Conservation (phyloP, 495 filamentous ascomycete genomes). For the Penicillium salamii region DNA sequence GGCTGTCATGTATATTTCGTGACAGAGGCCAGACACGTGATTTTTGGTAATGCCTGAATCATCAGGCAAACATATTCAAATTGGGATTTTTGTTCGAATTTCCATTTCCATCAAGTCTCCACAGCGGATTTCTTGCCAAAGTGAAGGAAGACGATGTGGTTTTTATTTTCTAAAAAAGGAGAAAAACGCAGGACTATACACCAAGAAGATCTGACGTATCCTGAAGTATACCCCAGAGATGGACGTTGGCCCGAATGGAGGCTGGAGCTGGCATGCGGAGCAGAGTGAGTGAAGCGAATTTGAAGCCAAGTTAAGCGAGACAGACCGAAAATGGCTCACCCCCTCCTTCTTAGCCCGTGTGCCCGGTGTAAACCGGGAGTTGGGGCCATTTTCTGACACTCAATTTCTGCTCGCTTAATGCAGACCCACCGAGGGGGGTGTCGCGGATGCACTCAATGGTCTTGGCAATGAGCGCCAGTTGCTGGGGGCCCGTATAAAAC, state of each 20-base stretch:
- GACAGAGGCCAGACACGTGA: no score
- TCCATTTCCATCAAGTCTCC: no score
- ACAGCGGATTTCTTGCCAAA: no score
- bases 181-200: background rate
- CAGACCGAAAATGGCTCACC: constrained; percentile 15
- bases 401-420: constrained; percentile 20
- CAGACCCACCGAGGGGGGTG: constrained; percentile 9
- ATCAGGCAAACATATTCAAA: no score
- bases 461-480: constrained; percentile 10
- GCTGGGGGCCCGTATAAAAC: constrained; percentile 11
- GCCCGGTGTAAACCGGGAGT: background rate
- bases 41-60: no score
- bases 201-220: background rate
- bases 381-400: constrained; percentile 35
- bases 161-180: no score
- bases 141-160: no score
- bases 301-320: constrained; percentile 19
- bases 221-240: background rate
- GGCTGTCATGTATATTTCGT: no score
- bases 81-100: no score
- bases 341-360: constrained; percentile 6
- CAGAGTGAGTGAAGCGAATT: constrained; percentile 28
- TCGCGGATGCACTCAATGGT: constrained; percentile 36
- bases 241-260: constrained; percentile 12
- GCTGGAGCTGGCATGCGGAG: constrained; percentile 17